phyloP scores from a whole-genome alignment of 495 filamentous ascomycete species.

The Penicillium cinerascens region DNA sequence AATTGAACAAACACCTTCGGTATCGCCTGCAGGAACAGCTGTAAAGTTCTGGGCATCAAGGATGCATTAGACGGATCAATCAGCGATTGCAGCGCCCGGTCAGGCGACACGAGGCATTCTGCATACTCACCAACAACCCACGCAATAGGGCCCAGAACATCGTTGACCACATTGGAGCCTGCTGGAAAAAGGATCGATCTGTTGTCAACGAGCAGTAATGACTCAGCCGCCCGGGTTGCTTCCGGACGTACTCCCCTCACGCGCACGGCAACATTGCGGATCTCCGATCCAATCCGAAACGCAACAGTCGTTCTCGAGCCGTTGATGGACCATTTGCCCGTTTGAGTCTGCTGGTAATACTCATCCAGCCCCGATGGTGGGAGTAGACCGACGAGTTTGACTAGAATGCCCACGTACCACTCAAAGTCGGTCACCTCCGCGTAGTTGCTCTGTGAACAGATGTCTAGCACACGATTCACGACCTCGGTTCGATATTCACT shows the following conservation, averaged over 20 bases:
- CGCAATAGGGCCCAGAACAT: conserved; percentile 65
- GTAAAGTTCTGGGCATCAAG: conserved; percentile 60
- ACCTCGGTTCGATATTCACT: conserved; percentile 79
- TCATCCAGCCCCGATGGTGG: conserved; percentile 31
- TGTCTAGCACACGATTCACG: conserved; percentile 73
- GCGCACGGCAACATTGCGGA: conserved; percentile 87
- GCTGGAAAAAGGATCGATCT: conserved; percentile 44
- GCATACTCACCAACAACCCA: conserved; percentile 91
- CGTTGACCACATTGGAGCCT: conserved; percentile 46
- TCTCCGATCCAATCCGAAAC: conserved; percentile 72
- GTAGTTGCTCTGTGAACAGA: conserved; percentile 91
- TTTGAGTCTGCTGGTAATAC: conserved; percentile 17
- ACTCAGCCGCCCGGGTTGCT: conserved; percentile 79
- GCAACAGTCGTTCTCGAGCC: conserved; percentile 41
- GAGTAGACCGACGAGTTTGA: conserved; percentile 72
- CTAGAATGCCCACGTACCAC: conserved; percentile 88
- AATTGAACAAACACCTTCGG: conserved; percentile 78
- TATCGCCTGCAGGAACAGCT: conserved; percentile 78
- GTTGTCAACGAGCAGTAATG: conserved; percentile 55
- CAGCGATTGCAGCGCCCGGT: conserved; percentile 65
- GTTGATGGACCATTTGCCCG: conserved; percentile 10
- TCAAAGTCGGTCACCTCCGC: conserved; percentile 83
- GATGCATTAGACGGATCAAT: conserved; percentile 60
- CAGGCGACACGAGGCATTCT: conserved; percentile 58
- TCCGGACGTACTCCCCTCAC: conserved; percentile 75